Evolutionary conservation across 768 basidiomycete species (phyloP), one percentile per base, ranked within the genome.

Genomic region (Steccherinum ochraceum): DNA sequence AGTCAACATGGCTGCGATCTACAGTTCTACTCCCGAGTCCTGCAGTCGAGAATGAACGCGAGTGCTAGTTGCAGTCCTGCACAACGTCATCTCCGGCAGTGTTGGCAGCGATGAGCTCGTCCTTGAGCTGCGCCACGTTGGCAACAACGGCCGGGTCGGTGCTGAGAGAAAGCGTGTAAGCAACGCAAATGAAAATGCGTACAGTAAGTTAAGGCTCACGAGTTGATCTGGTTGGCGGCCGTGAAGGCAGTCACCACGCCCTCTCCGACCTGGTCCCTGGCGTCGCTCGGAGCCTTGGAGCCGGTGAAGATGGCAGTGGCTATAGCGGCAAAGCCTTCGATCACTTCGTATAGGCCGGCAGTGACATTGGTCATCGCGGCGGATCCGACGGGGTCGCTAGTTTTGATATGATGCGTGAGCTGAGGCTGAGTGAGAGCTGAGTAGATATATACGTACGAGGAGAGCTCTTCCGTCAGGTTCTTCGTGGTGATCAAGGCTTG

Each of bases 51-150:
- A n/a, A n/a, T n/a, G n/a, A n/a, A n/a, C n/a, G n/a, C n/a, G n/a
- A n/a, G n/a, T n/a, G n/a, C n/a, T n/a, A 61, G 52, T 61, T 61
- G 57, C 60, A 61, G 56, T 61, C 53, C 16, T 46, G 27, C 19
- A 61, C 58, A 11, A 61, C 60, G 18, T 55, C 58, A 12, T 57
- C 19, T 3, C 60, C 60, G 19, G 60, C 58, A 12, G n/a, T 4
- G 24, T 24, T 42, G 4, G 60, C 51, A n/a, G 55, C 51, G 24
- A 20, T 40, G 20, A 61, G 56, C 50, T 52, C 45, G 25, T 50
- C 48, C 40, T 54, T 48, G 12, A 56, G 58, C 51, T 56, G 52
- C 49, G 46, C 19, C 24, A 61, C 26, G 13, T 25, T 26, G 3
- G 45, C 26, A 2, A 55, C 35, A 1, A 49, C 48, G 1, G 48